A percentile compares a stretch with the other conserved stretches of the same genome.
Conservation (phyloP, 768 basidiomycete species). For the Clitopilus hobsonii region DNA sequence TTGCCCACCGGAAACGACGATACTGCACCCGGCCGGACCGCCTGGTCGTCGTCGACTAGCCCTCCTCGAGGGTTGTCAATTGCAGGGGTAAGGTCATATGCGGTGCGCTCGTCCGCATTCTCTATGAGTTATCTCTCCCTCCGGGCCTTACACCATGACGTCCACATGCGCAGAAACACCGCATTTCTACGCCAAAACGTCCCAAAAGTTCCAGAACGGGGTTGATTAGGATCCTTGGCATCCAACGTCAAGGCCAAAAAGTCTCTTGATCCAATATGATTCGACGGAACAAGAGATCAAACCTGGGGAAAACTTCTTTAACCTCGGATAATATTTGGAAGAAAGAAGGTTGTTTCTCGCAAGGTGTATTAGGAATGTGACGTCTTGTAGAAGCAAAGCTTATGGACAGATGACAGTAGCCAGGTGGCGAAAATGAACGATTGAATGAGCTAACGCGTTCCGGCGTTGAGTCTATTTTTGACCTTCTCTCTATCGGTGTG, state of each 20-base stretch:
- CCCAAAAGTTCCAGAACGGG: background rate
- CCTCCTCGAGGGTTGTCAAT: background rate
- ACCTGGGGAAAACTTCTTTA: conserved; percentile 3
- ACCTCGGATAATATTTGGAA: conserved; percentile 14
- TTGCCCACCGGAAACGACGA: background rate
- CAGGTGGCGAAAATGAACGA: background rate
- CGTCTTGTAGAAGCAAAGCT: background rate
- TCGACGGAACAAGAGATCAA: conserved; percentile 7
- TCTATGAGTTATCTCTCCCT: background rate
- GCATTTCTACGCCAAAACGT: background rate
- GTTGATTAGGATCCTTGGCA: background rate
- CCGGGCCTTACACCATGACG: background rate
- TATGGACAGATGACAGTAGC: background rate
- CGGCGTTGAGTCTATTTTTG: background rate
- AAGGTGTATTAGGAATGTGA: background rate
- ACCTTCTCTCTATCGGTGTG: no score
- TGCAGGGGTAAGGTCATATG: background rate
- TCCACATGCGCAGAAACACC: background rate
- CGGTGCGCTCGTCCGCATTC: background rate
- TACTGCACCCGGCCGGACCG: background rate
- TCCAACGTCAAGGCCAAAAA: background rate
- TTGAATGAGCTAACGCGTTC: background rate
- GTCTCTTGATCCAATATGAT: background rate
- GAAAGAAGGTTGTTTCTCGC: conserved; percentile 3
- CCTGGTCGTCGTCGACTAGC: background rate